Evolutionary conservation across 805 yeast genomes (phyloP).

Genomic region (Lachancea fermentati): DNA sequence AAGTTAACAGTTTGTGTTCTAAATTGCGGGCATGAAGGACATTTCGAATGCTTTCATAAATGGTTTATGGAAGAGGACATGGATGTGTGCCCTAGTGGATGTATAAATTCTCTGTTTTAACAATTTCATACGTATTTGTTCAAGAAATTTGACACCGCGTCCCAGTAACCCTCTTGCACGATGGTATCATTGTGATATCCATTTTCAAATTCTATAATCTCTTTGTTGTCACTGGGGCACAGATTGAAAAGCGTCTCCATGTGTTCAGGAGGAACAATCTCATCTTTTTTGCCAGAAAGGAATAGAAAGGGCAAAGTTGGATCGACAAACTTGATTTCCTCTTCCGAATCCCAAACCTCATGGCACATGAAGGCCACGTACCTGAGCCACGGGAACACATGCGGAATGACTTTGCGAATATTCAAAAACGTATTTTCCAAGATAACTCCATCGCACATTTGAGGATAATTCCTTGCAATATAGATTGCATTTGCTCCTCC

Average conservation of each 20-base stretch:
- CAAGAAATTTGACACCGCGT: slow-evolving; percentile 51
- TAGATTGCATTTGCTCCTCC: slow-evolving; percentile 95
- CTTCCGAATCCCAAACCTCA: slow-evolving; percentile 79
- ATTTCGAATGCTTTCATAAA: slow-evolving; percentile 66
- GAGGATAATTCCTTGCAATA: slow-evolving; percentile 56
- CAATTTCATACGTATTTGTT: slow-evolving; percentile 28
- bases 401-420: slow-evolving; percentile 65
- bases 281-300: slow-evolving; percentile 72
- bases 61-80: slow-evolving; percentile 70
- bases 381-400: slow-evolving; percentile 62
- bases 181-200: slow-evolving; percentile 84
- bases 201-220: slow-evolving; percentile 47
- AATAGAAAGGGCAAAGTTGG: slow-evolving; percentile 59
- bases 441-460: slow-evolving; percentile 54
- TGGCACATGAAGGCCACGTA: slow-evolving; percentile 59
- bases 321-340: slow-evolving; percentile 46
- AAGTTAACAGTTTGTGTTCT: slow-evolving; percentile 58
- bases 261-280: slow-evolving; percentile 85
- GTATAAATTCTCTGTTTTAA: slow-evolving; percentile 15
- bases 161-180: slow-evolving; percentile 74
- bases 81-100: slow-evolving; percentile 77
- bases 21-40: slow-evolving; percentile 85
- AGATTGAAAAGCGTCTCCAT: slow-evolving; percentile 56
- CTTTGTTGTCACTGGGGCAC: slow-evolving; percentile 47
- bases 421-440: slow-evolving; percentile 84